Base-by-base conservation (phyloP, 2,329 filamentous ascomycete species). In the Fusarium sp. region DNA sequence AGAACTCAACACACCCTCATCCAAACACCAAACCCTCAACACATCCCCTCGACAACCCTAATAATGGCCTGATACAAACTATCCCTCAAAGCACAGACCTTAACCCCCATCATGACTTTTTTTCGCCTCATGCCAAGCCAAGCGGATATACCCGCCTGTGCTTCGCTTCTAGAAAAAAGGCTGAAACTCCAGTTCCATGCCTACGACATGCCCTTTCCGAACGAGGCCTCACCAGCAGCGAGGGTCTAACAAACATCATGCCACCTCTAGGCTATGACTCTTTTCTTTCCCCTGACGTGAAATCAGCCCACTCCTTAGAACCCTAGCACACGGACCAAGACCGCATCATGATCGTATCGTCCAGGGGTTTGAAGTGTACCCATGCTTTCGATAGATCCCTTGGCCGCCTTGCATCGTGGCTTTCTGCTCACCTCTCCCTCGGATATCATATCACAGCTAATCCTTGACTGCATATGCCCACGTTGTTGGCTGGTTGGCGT, bases 401-500 rank as follows among this genome's bases (percentile, higher is more conserved):
- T 37, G 27, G 24, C 18, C 14, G 35, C 37, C 58, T 62, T 29
- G 47, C 37, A 47, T 67, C 57, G 59, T 61, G 40, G 64, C 54
- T 64, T 62, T 65, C 16, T 34, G 45, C 62, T 60, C 31, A 40
- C 29, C 61, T 60, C 62, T 64, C 58, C 62, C 54, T 73, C 52
- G 64, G 52, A 34, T 69, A 40, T 27, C 60, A 67, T 69, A 38
- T 27, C 60, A 67, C 62, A 64, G 60, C 34, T 67, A 6, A 71
- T 70, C 62, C 70, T 61, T 70, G 71, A 52, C 45, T 37, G 63
- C 66, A 69, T 67, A 61, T 57, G 20, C 38, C 42, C 42, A 45
- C 59, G 34, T 62, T 62, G 54, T 24, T 52, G 60, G 62, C 20
- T 60, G 24, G 31, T n/a, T 54, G 34, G 56, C 18, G 37, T 24